Evolutionary conservation across 768 basidiomycete genomes (phyloP).

Genomic region (Trametes gibbosa): DNA sequence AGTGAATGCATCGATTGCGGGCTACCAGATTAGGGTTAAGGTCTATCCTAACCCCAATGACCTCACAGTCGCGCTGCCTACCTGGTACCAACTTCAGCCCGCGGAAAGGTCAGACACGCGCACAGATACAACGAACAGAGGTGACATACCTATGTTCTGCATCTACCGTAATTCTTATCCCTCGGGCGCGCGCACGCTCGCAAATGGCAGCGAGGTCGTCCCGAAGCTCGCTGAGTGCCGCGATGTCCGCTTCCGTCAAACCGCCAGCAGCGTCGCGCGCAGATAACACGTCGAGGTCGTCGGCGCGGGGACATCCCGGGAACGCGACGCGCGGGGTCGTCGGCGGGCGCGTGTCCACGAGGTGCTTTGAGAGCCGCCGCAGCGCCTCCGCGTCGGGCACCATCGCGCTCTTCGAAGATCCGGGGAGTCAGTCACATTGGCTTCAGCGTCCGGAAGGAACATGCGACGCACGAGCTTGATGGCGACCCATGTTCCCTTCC

Average conservation of each 20-base stretch:
- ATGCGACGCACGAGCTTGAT: slow-evolving; percentile 65
- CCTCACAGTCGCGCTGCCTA: slow-evolving; percentile 11
- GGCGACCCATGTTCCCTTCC: slow-evolving; percentile 77
- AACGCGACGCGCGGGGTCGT: slow-evolving; percentile 46
- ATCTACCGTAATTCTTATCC: slow-evolving; percentile 75
- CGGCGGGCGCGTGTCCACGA: slow-evolving; percentile 43
- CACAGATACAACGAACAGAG: background rate
- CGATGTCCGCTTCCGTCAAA: slow-evolving; percentile 56
- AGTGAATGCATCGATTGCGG: slow-evolving; percentile 81
- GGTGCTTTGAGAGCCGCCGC: slow-evolving; percentile 57
- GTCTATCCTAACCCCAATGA: background rate
- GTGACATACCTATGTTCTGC: slow-evolving; percentile 72
- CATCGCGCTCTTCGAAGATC: slow-evolving; percentile 56
- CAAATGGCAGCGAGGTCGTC: slow-evolving; percentile 65
- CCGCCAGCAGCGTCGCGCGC: slow-evolving; percentile 1
- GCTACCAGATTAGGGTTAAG: slow-evolving; percentile 36
- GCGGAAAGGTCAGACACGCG: background rate
- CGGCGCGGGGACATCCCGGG: slow-evolving; percentile 61
- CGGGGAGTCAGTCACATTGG: background rate
- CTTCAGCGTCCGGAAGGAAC: background rate
- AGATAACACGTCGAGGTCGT: slow-evolving; percentile 57
- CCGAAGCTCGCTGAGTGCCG: slow-evolving; percentile 58
- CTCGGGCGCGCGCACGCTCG: slow-evolving; percentile 52
- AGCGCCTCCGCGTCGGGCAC: slow-evolving; percentile 62
- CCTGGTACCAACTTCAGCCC: slow-evolving; percentile 39